A percentile compares a stretch with the other conserved stretches of the same genome.
These are phyloP conservation scores for Anisogramma anomala DNA, from an alignment of 2,329 filamentous ascomycete species.

Conservation along the genomic window DNA sequence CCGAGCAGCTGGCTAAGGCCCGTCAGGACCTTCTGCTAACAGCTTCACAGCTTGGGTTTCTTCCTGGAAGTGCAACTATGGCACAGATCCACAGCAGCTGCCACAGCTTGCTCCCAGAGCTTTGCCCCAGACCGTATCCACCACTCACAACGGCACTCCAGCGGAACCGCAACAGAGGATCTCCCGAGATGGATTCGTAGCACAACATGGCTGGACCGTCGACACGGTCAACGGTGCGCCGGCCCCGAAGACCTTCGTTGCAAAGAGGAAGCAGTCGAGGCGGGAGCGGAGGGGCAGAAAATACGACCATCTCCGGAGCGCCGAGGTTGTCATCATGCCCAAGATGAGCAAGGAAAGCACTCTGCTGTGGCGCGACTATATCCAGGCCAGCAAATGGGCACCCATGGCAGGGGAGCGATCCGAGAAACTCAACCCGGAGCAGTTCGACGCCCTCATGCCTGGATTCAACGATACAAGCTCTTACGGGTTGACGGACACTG, in stretches of 20 bases:
- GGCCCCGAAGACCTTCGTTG: conserved; percentile 28
- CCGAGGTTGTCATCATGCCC: conserved; percentile 48
- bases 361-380: conserved; percentile 40
- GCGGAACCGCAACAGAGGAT: conserved; percentile 30
- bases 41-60: conserved; percentile 35
- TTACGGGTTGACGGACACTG: conserved; percentile 7
- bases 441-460: conserved; percentile 33
- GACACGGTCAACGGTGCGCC: conserved; percentile 28
- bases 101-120: conserved; percentile 29
- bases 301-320: conserved; percentile 49
- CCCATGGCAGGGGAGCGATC: conserved; percentile 35
- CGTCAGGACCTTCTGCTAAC: conserved; percentile 9
- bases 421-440: conserved; percentile 34
- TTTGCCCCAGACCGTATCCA: conserved; percentile 27
- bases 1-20: neutral
- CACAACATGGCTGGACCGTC: conserved; percentile 20
- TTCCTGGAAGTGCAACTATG: conserved; percentile 33
- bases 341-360: conserved; percentile 28
- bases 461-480: conserved; percentile 31
- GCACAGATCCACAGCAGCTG: conserved; percentile 24
- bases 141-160: conserved; percentile 33
- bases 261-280: conserved; percentile 35
- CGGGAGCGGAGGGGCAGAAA: conserved; percentile 37
- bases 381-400: conserved; percentile 42
- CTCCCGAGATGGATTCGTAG: conserved; percentile 37